Conservation (phyloP, 106 monocot species). For the Allium fistulosum region DNA sequence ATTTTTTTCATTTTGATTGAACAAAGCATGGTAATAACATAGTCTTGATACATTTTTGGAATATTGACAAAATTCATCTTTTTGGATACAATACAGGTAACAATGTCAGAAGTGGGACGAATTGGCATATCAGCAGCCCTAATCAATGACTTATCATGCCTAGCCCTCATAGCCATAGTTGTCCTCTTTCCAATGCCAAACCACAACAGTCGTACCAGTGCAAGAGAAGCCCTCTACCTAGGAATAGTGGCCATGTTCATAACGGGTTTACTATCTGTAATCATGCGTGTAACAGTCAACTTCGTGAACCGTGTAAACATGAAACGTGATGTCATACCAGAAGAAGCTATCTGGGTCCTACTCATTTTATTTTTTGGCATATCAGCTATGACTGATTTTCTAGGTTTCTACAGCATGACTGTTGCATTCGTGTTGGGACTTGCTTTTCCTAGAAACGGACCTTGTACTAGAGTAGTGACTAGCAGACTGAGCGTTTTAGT, state of each 20-base stretch:
- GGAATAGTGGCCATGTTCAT: background rate
- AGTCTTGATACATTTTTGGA: no score
- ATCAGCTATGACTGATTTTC: background rate
- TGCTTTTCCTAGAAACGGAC: slow-evolving; percentile 43
- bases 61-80: no score
- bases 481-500: slow-evolving; percentile 37
- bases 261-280: background rate
- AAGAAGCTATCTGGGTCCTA: background rate
- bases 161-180: background rate
- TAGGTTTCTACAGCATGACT: slow-evolving; percentile 11
- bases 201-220: background rate
- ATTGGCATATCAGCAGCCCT: slow-evolving; percentile 29
- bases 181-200: background rate
- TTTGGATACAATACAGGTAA: background rate
- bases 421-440: slow-evolving; percentile 47
- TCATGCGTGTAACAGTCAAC: background rate
- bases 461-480: slow-evolving; percentile 35
- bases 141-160: slow-evolving; percentile 16
- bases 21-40: no score
- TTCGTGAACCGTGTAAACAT: background rate
- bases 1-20: no score
- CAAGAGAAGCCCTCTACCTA: background rate
- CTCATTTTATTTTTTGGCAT: background rate
- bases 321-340: background rate
- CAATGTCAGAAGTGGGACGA: slow-evolving; percentile 30